Base-by-base conservation (phyloP, 148 eudicot genomes). In the Agrostemma githago region DNA sequence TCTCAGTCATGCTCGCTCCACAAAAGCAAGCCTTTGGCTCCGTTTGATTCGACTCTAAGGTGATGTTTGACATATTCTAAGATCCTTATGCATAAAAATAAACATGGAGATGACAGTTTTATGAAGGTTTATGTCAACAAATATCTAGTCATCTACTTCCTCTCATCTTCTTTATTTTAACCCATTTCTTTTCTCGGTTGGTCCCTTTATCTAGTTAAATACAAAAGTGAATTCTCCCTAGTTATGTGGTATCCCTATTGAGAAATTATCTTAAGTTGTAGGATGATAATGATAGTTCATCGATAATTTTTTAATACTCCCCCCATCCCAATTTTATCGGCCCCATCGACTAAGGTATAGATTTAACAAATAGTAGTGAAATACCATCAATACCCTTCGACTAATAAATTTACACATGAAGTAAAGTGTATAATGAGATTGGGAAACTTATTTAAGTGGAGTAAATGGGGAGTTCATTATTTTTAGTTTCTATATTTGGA, bases 1-100 rank as follows among this genome's bases (percentile, higher is more conserved):
- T 71, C 62, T 78, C 51, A 58, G 58, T 62, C 44, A 9, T 48
- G 54, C 54, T 48, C 12, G 54, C 12, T 48, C 12, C 54, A 48
- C 12, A 48, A 48, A 8, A 48, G 54, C 54, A 12, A 51, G 16
- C 14, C 8, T 51, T 4, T 2, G 56, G 16, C 56, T 20, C 64
- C 38, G 21, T 2, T 59, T 19, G 19, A 51, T 51, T 12, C 56
- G 14, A 11, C 56, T 51, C 14, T 51, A 8, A 12, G 54, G 54
- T 48, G 54, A 48, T 8, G 54, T 48, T 12, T 48, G 54, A 48
- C 54, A 10, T 21, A 62, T 10, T 62, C 66, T 20, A 26, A 26
- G 34, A 21, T 62, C 34, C 7, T 34, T 62, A 21, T 9, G 14
- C 15, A 62, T 62, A 19, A 21, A 11, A 48, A 48, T 48, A 48